phyloP scores from a whole-genome alignment of 371 early-diverging fungal species.

The Actinomortierella ambigua region DNA sequence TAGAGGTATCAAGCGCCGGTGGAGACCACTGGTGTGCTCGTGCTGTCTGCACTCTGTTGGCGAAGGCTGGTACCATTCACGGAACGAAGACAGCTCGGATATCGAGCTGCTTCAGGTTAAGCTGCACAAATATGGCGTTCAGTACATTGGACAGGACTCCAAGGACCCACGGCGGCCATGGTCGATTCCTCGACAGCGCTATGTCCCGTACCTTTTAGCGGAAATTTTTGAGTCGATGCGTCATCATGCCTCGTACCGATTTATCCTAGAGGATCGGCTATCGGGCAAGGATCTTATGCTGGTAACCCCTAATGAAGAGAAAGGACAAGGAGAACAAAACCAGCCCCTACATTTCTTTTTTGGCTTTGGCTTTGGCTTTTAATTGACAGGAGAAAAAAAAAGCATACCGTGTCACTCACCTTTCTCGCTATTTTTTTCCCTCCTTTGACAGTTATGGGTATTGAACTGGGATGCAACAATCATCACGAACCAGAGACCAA shows the following conservation, averaged over 20 bases:
- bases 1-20: constrained; percentile 38
- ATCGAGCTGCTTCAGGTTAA: constrained; percentile 41
- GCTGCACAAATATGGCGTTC: constrained; percentile 32
- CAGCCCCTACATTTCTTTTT: too few relatives aligned
- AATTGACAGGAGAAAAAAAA: too few relatives aligned
- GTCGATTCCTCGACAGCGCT: constrained; percentile 22
- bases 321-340: neutral
- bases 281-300: constrained; percentile 28
- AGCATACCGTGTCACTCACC: too few relatives aligned
- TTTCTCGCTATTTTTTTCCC: too few relatives aligned
- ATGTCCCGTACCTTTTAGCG: constrained; percentile 29
- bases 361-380: too few relatives aligned
- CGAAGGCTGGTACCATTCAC: constrained; percentile 45
- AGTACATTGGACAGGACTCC: constrained; percentile 10
- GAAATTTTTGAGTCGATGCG: constrained; percentile 42
- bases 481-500: constrained; percentile 22
- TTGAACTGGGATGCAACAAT: constrained; percentile 43
- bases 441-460: constrained; percentile 32
- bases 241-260: constrained; percentile 44
- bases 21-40: constrained; percentile 42
- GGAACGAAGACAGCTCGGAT: constrained; percentile 32
- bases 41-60: constrained; percentile 37
- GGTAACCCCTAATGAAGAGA: constrained; percentile 13
- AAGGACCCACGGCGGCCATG: neutral
- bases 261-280: constrained; percentile 45